These are phyloP conservation scores for Pseudogymnoascus sp. DNA, from an alignment of 2,329 filamentous ascomycete genomes.

Conservation along the genomic window DNA sequence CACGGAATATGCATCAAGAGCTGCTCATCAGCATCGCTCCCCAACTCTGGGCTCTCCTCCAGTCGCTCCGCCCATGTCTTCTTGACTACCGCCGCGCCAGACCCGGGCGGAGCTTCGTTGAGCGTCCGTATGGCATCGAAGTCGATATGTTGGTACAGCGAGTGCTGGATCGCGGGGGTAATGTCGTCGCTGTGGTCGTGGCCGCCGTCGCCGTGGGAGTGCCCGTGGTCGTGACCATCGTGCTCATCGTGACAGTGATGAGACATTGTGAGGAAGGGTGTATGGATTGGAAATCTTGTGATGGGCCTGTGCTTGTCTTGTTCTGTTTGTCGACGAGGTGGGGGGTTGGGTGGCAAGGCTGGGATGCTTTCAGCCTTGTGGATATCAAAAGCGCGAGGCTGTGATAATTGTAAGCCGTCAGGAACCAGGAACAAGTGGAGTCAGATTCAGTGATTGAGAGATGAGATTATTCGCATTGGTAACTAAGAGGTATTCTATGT, in stretches of 20 bases:
- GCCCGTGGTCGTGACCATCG: conserved; percentile 36
- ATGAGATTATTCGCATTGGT: not conserved
- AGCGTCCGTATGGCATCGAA: conserved; percentile 79
- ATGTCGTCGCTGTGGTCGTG: conserved; percentile 92
- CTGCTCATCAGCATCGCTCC: conserved; percentile 86
- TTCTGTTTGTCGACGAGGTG: not conserved
- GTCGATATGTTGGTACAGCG: conserved; percentile 85
- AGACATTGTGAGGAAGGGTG: conserved; percentile 28
- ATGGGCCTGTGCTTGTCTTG: not conserved
- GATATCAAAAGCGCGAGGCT: not conserved
- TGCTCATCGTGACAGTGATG: conserved; percentile 42
- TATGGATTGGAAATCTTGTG: not conserved
- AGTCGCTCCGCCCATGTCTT: conserved; percentile 89
- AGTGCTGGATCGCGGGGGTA: conserved; percentile 81
- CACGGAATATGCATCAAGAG: conserved; percentile 88
- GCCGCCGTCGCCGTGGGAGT: conserved; percentile 61
- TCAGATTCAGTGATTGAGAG: not conserved
- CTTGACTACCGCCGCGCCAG: conserved; percentile 68
- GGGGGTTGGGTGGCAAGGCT: conserved; percentile 2
- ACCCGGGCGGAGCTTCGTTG: conserved; percentile 66
- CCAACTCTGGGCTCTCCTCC: conserved; percentile 63
- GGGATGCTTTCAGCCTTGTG: not conserved
- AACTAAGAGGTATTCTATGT: not conserved
- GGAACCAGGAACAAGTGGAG: not conserved
- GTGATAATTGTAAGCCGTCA: not conserved